phyloP scores from a whole-genome alignment of 192 early-diverging fungal species.

The Coemansia sp. region DNA sequence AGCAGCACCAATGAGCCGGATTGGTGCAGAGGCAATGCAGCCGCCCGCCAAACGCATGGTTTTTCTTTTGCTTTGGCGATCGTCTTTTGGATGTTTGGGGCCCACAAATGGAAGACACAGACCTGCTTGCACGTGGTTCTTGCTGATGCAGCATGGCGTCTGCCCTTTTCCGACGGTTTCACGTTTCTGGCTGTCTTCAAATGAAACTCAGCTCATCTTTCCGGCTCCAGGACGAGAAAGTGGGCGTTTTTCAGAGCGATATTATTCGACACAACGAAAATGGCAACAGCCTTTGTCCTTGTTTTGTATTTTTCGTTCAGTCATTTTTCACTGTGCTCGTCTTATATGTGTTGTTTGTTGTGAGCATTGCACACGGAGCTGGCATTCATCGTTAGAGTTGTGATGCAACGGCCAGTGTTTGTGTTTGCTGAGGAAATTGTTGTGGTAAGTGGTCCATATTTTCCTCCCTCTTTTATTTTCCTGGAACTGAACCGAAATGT shows the following conservation, averaged over 20 bases:
- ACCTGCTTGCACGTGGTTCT: neutral
- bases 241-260: neutral
- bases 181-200: neutral
- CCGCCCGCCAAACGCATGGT: no score
- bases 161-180: neutral
- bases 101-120: neutral
- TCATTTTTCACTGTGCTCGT: neutral
- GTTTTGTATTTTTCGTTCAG: neutral
- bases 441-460: neutral
- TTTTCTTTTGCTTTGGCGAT: no score
- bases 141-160: neutral
- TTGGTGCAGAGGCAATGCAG: no score
- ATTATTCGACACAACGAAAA: slow-evolving; percentile 1
- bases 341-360: slow-evolving; percentile 2
- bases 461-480: neutral
- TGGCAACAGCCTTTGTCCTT: neutral
- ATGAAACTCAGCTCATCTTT: neutral
- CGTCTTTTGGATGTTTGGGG: no score
- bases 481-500: no score
- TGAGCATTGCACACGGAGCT: neutral
- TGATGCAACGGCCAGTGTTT: no score
- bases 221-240: neutral
- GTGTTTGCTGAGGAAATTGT: neutral
- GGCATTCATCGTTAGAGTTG: neutral
- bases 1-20: no score